Percentiles rank a stretch among this genome's conserved stretches.
phyloP scores from a whole-genome alignment of 2,329 filamentous ascomycete species.

The Neofusicoccum ribis region DNA sequence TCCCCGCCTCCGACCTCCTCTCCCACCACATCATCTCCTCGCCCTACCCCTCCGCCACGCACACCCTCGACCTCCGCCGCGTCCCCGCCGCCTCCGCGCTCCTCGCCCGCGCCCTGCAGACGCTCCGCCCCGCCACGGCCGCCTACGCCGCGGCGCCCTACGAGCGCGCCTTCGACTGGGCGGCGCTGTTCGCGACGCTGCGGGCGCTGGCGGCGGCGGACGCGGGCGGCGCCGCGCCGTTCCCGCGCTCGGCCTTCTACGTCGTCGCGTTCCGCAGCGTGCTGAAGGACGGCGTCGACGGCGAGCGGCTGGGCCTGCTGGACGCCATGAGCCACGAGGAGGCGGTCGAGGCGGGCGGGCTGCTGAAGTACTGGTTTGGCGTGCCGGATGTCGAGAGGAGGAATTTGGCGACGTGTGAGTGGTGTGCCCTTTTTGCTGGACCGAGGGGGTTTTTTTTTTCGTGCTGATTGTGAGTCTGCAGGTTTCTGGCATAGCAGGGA shows the following conservation, averaged over 20 bases:
- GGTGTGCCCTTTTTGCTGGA: neutral
- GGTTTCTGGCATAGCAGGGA: slow-evolving; percentile 64
- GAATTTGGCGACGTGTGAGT: slow-evolving; percentile 74
- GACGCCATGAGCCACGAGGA: slow-evolving; percentile 80
- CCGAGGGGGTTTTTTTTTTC: neutral
- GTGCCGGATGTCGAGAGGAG: slow-evolving; percentile 65
- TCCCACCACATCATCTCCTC: slow-evolving; percentile 1
- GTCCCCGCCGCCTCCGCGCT: slow-evolving; percentile 67
- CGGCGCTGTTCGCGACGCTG: slow-evolving; percentile 60
- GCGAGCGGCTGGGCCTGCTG: slow-evolving; percentile 66
- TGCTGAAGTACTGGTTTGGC: slow-evolving; percentile 94
- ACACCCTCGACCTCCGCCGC: slow-evolving; percentile 70
- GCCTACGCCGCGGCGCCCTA: slow-evolving; percentile 81
- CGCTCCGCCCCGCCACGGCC: slow-evolving; percentile 60
- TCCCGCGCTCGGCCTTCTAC: slow-evolving; percentile 70
- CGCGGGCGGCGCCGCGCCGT: slow-evolving; percentile 54
- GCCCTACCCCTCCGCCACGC: slow-evolving; percentile 40
- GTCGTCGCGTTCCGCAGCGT: slow-evolving; percentile 80
- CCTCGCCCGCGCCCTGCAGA: slow-evolving; percentile 69
- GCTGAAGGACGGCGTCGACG: slow-evolving; percentile 67
- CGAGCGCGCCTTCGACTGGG: slow-evolving; percentile 75
- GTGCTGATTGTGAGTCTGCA: slow-evolving; percentile 31
- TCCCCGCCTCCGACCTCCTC: slow-evolving; percentile 65
- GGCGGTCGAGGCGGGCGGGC: slow-evolving; percentile 74
- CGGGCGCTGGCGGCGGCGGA: slow-evolving; percentile 51